A percentile compares a stretch with the other conserved stretches of the same genome.
Conservation (phyloP, 495 filamentous ascomycete species). For the Parathielavia hyrcaniae region DNA sequence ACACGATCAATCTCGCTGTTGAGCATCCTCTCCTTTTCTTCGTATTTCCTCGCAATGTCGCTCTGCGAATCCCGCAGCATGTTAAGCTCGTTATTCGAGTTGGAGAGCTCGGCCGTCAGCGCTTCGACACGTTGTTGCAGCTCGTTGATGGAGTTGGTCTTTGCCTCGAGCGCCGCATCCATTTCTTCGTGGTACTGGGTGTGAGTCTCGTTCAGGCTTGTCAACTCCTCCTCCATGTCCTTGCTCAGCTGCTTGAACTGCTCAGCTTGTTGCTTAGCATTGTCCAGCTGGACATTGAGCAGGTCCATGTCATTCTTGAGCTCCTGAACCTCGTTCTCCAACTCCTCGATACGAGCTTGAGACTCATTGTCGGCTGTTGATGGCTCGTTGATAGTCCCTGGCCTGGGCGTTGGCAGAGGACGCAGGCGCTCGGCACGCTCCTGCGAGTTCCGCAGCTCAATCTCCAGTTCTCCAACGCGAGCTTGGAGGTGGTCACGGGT, state of each 20-base stretch:
- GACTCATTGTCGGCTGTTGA: conserved; percentile 44
- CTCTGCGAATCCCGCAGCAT: conserved; percentile 68
- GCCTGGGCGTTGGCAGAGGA: conserved; percentile 57
- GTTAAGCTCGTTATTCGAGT: conserved; percentile 72
- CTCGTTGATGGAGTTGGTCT: conserved; percentile 68
- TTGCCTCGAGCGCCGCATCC: conserved; percentile 64
- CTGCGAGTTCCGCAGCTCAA: conserved; percentile 80
- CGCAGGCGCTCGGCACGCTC: conserved; percentile 76
- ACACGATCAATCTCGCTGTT: conserved; percentile 72
- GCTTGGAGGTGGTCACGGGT: conserved; percentile 80
- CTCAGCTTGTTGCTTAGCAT: conserved; percentile 70
- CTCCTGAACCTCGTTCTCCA: conserved; percentile 73
- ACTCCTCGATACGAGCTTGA: conserved; percentile 72
- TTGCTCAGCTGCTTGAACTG: conserved; percentile 87
- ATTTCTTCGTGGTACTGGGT: conserved; percentile 83
- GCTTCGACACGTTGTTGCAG: conserved; percentile 76
- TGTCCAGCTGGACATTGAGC: conserved; percentile 66
- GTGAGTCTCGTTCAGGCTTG: conserved; percentile 68
- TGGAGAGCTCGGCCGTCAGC: conserved; percentile 69
- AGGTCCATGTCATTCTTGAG: conserved; percentile 77
- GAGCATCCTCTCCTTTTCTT: conserved; percentile 70
- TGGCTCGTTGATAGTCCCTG: conserved; percentile 41
- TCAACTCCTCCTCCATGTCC: conserved; percentile 78
- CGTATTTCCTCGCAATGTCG: conserved; percentile 62
- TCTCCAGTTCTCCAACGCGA: conserved; percentile 77